Conservation (phyloP, 345 rosid species). For the Eucalyptus regnans region DNA sequence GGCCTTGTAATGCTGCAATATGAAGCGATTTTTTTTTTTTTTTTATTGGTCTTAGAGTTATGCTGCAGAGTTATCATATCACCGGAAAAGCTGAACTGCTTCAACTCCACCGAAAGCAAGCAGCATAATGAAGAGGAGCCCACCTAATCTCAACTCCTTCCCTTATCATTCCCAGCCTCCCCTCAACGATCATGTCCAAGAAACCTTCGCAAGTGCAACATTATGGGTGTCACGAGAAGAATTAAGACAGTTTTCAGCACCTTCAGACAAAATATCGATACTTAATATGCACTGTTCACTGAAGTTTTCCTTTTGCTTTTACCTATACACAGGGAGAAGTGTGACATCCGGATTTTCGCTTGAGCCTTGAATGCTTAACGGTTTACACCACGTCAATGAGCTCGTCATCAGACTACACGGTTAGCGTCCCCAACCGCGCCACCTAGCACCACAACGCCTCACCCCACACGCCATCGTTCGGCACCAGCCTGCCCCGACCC, state of each 20-base stretch:
- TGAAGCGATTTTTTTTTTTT: background rate
- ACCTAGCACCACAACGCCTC: too few species aligned
- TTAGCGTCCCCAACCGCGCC: too few species aligned
- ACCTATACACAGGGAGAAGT: background rate
- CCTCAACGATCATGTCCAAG: background rate
- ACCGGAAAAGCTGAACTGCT: background rate
- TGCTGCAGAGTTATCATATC: background rate
- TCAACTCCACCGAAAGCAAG: background rate
- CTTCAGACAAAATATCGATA: background rate
- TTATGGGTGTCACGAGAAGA: background rate
- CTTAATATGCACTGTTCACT: background rate
- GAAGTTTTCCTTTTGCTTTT: background rate
- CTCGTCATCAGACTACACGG: too few species aligned
- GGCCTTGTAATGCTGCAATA: background rate
- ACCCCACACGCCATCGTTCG: too few species aligned
- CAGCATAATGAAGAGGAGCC: conserved; percentile 1
- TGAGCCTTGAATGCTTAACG: too few species aligned
- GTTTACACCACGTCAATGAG: accelerated
- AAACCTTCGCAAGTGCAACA: background rate
- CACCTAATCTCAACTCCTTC: background rate
- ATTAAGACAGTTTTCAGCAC: background rate
- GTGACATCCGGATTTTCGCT: accelerated
- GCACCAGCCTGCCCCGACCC: too few species aligned
- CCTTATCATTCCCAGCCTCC: background rate
- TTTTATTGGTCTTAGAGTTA: too few species aligned